Evolutionary conservation across 345 rosid genomes (phyloP), one percentile per base, ranked within the genome.

Genomic region (Aquilaria sinensis): DNA sequence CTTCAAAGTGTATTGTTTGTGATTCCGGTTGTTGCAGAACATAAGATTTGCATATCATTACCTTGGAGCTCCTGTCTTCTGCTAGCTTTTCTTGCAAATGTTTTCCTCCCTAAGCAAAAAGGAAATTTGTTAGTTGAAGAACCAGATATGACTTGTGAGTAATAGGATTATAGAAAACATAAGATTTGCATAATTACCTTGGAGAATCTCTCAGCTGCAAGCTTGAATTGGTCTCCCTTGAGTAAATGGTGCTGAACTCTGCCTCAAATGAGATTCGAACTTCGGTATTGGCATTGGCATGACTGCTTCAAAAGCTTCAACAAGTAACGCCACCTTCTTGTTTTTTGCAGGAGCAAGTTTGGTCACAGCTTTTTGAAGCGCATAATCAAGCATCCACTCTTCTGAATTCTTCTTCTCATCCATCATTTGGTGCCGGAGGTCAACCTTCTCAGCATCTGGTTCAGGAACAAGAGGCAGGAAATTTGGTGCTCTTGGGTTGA

Each of bases 311-410:
- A 95, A 95, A 46, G 97, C 99, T 77, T 89, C 96, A 14, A 89
- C 94, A 2, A 95, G 97, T 64, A 95, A 77, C 70, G 88, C 87
- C 57, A 95, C 99, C 72, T 91, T 95, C 70, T 75, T 85, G 73
- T 84, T 87, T 73, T 84, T 78, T 47, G 88, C 92, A 11, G 96
- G 80, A 37, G 85, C 91, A 54, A 95, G 92, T 69, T 81, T 84
- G 50, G 81, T 78, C 55, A 95, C 94, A 1, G 89, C 80, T 70
- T 79, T 83, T 68, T 78, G 89, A 60, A 95, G 88, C 43, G 96
- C 90, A 60, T 78, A 72, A 76, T 95, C 97, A 49, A 91, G 65
- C 99, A 91, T 95, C 99, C 97, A 91, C 67, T 95, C 96, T 60
- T 89, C 94, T 9, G 92, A 70, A 67, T 78, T 84, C 75, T 68